Evolutionary conservation across 768 basidiomycete genomes (phyloP).

Genomic region (Lentinus tigrinus): DNA sequence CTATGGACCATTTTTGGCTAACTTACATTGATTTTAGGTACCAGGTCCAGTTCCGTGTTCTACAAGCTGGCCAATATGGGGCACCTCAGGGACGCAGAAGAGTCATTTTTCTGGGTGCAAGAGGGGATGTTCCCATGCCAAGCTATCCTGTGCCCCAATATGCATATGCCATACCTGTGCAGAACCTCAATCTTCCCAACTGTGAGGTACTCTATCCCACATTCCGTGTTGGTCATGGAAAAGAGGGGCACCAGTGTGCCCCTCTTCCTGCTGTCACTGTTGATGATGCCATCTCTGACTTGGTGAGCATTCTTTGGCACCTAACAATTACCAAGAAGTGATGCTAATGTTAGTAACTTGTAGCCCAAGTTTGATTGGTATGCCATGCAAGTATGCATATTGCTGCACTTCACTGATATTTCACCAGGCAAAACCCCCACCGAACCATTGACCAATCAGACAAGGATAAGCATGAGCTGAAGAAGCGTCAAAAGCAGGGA

Average conservation of each 20-base stretch:
- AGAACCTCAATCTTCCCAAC: slow-evolving; percentile 43
- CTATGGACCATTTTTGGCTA: neutral
- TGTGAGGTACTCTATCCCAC: slow-evolving; percentile 40
- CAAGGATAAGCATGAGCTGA: slow-evolving; percentile 33
- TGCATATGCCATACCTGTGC: slow-evolving; percentile 36
- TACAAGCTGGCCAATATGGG: slow-evolving; percentile 74
- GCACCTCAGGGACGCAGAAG: slow-evolving; percentile 66
- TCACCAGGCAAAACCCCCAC: slow-evolving; percentile 59
- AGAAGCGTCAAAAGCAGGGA: slow-evolving; percentile 35
- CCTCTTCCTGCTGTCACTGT: slow-evolving; percentile 61
- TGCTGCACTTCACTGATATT: neutral
- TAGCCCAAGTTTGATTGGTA: slow-evolving; percentile 75
- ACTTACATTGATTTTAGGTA: slow-evolving; percentile 42
- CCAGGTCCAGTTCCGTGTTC: slow-evolving; percentile 61
- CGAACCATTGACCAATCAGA: slow-evolving; percentile 33
- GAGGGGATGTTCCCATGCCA: slow-evolving; percentile 54
- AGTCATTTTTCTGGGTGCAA: slow-evolving; percentile 69
- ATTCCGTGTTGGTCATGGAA: slow-evolving; percentile 31
- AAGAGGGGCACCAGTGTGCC: slow-evolving; percentile 36
- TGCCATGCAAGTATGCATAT: slow-evolving; percentile 7
- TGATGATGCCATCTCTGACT: slow-evolving; percentile 63
- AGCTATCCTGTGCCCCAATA: slow-evolving; percentile 66
- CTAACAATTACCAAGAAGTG: too few species aligned
- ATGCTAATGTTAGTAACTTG: neutral
- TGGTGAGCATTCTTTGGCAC: slow-evolving; percentile 47